These are phyloP conservation scores for Phytophthora crassamura DNA, from an alignment of 352 stramenopile species.

Conservation along the genomic window DNA sequence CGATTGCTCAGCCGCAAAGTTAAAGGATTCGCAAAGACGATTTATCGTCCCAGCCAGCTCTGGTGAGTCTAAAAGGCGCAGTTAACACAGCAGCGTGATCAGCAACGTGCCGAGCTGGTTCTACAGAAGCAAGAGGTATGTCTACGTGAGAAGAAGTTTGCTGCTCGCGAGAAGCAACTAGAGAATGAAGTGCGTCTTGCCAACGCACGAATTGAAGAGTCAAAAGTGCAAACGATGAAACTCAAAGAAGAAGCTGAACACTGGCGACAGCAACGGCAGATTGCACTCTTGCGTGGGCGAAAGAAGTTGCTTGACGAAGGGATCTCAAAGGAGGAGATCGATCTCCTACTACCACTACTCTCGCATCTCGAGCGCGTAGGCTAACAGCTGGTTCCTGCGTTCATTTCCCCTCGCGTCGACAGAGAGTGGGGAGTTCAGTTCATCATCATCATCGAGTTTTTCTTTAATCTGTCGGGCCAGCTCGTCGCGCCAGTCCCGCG, in stretches of 20 bases:
- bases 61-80: slow-evolving; percentile 5
- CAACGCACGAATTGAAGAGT: slow-evolving; percentile 12
- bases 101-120: neutral
- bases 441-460: slow-evolving; percentile 21
- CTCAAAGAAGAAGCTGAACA: slow-evolving; percentile 21
- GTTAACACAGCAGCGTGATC: neutral
- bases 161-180: slow-evolving; percentile 3
- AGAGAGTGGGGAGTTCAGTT: slow-evolving; percentile 19
- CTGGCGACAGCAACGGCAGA: slow-evolving; percentile 8
- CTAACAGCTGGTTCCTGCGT: slow-evolving; percentile 17
- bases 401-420: slow-evolving; percentile 2
- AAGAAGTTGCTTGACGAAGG: slow-evolving; percentile 24
- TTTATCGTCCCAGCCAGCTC: neutral
- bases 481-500: too few relatives aligned
- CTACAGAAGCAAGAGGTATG: neutral
- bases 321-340: slow-evolving; percentile 21
- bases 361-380: slow-evolving; percentile 17
- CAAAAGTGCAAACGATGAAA: slow-evolving; percentile 15
- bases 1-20: neutral
- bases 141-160: slow-evolving; percentile 12
- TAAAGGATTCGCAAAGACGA: slow-evolving; percentile 5
- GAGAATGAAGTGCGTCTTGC: slow-evolving; percentile 7
- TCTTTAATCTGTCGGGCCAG: neutral
- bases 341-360: slow-evolving; percentile 12
- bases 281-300: slow-evolving; percentile 22